Conservation (phyloP, 2,329 filamentous ascomycete species). For the Leptographium flavum region DNA sequence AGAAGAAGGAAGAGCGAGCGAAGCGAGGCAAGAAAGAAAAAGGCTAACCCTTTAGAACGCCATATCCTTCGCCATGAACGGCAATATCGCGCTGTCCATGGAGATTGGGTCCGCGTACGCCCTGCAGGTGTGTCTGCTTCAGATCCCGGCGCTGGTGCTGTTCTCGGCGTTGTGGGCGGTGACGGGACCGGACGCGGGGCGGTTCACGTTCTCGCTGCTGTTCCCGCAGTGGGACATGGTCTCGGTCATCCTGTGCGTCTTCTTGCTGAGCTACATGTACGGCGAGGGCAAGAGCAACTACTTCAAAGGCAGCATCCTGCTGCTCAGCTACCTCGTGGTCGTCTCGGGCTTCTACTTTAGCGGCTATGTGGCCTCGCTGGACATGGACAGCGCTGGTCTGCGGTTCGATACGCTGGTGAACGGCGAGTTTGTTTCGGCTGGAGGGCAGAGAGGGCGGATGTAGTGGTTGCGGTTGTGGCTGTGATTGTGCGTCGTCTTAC, state of each 20-base stretch:
- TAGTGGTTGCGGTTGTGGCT: not conserved
- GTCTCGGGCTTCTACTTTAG: slow-evolving; percentile 85
- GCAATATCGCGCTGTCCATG: slow-evolving; percentile 97
- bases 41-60: slow-evolving; percentile 51
- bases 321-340: slow-evolving; percentile 86
- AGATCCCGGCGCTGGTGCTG: slow-evolving; percentile 83
- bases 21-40: not conserved
- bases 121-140: slow-evolving; percentile 85
- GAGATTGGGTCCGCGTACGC: slow-evolving; percentile 97
- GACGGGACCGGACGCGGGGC: slow-evolving; percentile 23
- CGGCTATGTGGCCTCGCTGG: slow-evolving; percentile 31
- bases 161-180: slow-evolving; percentile 57
- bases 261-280: slow-evolving; percentile 93
- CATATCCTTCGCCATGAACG: slow-evolving; percentile 99
- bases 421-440: slow-evolving; percentile 31
- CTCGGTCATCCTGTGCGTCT: slow-evolving; percentile 88
- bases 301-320: slow-evolving; percentile 94
- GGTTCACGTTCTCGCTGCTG: slow-evolving; percentile 69
- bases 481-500: no score
- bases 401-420: slow-evolving; percentile 39
- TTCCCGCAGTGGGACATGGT: slow-evolving; percentile 99
- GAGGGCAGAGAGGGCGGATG: slow-evolving; percentile 21
- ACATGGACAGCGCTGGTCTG: slow-evolving; percentile 13
- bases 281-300: slow-evolving; percentile 99
- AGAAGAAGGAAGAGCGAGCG: not conserved